Percentiles rank a stretch among this genome's conserved stretches.
Conservation (phyloP, 176 grass and related monocot genomes). For the Hordeum vulgare region DNA sequence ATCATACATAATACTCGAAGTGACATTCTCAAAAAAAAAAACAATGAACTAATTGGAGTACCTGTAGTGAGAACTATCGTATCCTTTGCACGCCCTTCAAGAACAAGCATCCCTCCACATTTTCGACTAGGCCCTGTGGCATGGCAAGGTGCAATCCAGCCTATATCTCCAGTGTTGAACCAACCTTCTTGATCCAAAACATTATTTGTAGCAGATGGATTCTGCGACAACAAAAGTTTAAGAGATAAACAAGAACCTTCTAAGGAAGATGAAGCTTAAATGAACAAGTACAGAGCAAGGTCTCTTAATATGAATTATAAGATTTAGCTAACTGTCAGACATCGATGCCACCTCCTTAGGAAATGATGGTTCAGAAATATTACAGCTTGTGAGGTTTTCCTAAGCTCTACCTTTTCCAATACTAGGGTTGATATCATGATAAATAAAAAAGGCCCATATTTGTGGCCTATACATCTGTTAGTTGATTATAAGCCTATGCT, state of each 20-base stretch:
- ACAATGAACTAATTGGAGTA: background rate
- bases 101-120: constrained; percentile 88
- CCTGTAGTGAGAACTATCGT: constrained; percentile 97
- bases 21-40: background rate
- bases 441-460: background rate
- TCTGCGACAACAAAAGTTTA: constrained; percentile 34
- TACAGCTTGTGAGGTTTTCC: background rate
- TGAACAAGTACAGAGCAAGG: background rate
- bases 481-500: background rate
- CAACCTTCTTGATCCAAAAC: constrained; percentile 72
- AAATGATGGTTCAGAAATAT: background rate
- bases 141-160: constrained; percentile 74
- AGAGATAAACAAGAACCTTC: background rate
- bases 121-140: constrained; percentile 50
- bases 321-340: background rate
- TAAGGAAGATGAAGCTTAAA: background rate
- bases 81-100: constrained; percentile 96
- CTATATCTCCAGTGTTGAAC: constrained; percentile 89
- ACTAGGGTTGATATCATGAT: background rate
- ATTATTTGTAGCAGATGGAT: constrained; percentile 50
- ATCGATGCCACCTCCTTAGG: background rate
- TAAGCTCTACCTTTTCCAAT: background rate
- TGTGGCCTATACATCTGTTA: background rate
- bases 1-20: background rate
- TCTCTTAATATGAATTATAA: background rate